Evolutionary conservation across 441 rosid genomes (phyloP), one percentile per base, ranked within the genome.

Genomic region (Jatropha multifida): DNA sequence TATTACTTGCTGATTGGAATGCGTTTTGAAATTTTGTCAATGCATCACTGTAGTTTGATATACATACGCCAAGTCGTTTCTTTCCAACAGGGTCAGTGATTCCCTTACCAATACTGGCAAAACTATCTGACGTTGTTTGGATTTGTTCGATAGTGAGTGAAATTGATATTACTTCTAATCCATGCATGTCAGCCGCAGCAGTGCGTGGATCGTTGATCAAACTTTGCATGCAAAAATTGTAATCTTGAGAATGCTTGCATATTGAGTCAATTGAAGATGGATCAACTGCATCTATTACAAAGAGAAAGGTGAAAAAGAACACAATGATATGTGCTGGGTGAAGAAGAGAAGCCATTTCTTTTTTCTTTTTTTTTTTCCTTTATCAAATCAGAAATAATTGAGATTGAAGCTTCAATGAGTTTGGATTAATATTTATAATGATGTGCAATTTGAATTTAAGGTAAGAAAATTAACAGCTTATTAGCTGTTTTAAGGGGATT

Each of bases 31-130:
- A 80, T 6, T 23, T 56, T 6, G 2, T 12, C 0, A 49, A 1
- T 0, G 76, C 74, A 12, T 13, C 9, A 0, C 2, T 2, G 42
- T 80, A 77, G 61, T 65, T 60, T 3, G 68, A 20, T 42, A 6
- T 18, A 27, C 80, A 80, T 9, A 41, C 44, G 2, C 6, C 9
- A 41, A 79, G 58, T 55, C 80, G 56, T 52, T 52, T 15, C 6
- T 52, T 15, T 13, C 18, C 56, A 15, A 15, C 7, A 15, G 56
- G 20, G 7, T 52, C 56, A 52, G 56, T 13, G 2, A 14, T 54
- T 17, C 7, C 7, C 0, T 17, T 15, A 17, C n/a, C 18, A 1
- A 61, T 13, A 32, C 46, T 14, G 15, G 54, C 23, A 23, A 23
- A 26, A 12, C 42, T 42, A 12, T 3, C 44, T 2, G 26, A 20